Evolutionary conservation across 2,329 filamentous ascomycete genomes (phyloP).

Genomic region (Fusarium camptoceras): DNA sequence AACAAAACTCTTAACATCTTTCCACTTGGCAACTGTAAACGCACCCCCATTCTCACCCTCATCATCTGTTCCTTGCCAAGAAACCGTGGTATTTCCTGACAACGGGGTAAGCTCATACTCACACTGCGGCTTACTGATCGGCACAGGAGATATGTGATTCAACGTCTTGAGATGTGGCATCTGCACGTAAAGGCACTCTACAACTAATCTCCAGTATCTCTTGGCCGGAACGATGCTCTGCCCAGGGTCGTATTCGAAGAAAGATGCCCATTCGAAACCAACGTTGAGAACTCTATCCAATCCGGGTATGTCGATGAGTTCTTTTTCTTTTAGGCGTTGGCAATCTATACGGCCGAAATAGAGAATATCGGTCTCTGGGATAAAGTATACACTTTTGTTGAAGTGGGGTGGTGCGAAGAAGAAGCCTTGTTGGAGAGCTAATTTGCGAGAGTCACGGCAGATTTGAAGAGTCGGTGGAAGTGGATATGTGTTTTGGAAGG

Average conservation of each 20-base stretch:
- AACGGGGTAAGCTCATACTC: constrained; percentile 25
- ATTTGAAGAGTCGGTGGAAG: constrained; percentile 36
- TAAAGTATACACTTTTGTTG: constrained; percentile 45
- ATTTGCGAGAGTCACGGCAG: constrained; percentile 46
- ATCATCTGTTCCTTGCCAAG: constrained; percentile 37
- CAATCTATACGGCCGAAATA: constrained; percentile 46
- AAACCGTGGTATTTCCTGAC: constrained; percentile 38
- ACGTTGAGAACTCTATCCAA: constrained; percentile 46
- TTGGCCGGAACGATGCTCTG: no score
- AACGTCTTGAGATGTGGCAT: constrained; percentile 43
- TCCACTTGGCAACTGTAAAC: constrained; percentile 11
- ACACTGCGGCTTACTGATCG: no score
- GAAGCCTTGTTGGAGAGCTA: constrained; percentile 45
- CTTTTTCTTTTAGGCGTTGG: constrained; percentile 10
- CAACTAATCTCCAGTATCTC: constrained; percentile 36
- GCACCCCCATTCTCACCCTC: no score
- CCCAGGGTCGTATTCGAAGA: constrained; percentile 9
- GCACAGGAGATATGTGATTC: constrained; percentile 46
- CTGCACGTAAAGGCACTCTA: constrained; percentile 38
- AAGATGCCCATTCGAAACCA: constrained; percentile 49
- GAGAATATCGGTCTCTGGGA: constrained; percentile 44
- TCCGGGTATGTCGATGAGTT: constrained; percentile 14
- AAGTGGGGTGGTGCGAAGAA: constrained; percentile 34
- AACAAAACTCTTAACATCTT: constrained; percentile 35
- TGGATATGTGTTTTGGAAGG: constrained; percentile 41